Evolutionary conservation across 768 basidiomycete genomes (phyloP), one percentile per base, ranked within the genome.

Genomic region (Suillus brevipes): DNA sequence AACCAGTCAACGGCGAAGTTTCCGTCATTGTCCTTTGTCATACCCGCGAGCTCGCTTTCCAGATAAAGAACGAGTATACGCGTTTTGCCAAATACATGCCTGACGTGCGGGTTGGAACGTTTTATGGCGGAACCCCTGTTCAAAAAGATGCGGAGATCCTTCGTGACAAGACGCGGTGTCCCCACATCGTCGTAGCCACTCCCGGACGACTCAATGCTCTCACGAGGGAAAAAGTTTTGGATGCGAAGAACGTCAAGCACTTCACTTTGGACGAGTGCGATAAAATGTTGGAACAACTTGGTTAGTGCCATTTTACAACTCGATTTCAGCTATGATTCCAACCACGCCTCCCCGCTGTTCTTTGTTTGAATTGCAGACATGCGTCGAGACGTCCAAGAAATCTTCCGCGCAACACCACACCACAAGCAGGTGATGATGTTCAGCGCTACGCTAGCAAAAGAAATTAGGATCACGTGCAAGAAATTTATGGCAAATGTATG

Each of bases 351-450:
- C 49, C 42, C 57, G 23, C 14, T 63, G 83, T 66, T 83, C 82
- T 84, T 80, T 87, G 62, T 74, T 77, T 77, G 37, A 73, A 68
- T 66, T 72, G 68, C 69, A 99, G 97, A 99, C 90, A 99, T 99
- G 97, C 97, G 97, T 83, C 94, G 97, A 75, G 97, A 99, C 77
- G 97, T 99, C 69, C 97, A 99, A 88, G 97, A 99, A 82, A 99
- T 99, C 74, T 99, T 99, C 87, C 91, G 97, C 72, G 87, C 94
- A n/a, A 99, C 97, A 23, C 97, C 97, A 60, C 97, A 97, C 79
- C 95, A 97, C 86, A 99, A 99, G 84, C 97, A 99, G 85, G 97
- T 99, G 71, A 99, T 99, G 97, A 99, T 99, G 97, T 99, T 99
- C 84, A 97, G 95, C 73, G 97, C 97, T 45, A 99, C 97, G 1